Base-by-base conservation (phyloP, 164 flowering plant species). In the Tetrastigma voinierianum region DNA sequence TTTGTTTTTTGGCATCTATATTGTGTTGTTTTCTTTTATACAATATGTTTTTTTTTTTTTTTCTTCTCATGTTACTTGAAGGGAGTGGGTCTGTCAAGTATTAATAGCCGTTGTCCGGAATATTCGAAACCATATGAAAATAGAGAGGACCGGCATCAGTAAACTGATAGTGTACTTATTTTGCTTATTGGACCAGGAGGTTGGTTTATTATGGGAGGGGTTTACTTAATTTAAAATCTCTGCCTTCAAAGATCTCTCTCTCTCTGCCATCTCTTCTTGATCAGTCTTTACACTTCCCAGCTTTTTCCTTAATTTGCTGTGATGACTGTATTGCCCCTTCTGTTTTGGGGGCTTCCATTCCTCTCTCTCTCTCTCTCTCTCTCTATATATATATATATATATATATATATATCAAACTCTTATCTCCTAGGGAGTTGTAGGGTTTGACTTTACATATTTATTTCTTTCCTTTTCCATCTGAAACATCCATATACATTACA, bases 81-180 rank as follows among this genome's bases (percentile, higher is more conserved):
- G 67, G 60, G 66, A 52, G 72, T 70, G 79, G 59, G 75, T 64
- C 77, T 72, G 80, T 68, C 57, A 73, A 74, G 78, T 61, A 81
- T 78, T 85, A 77, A 83, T 79, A 81, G 79, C 84, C 89, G 82
- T 68, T 83, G 89, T 85, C 72, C 84, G 84, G 85, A 76, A 57
- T 59, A 64, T 70, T 76, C 65, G n/a, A 67, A 78, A 72, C 54
- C 47, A 60, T 11, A 23, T 24, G 15, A 59, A 62, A 61, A 65
- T 24, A 59, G 59, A 17, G 55, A n/a, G 40, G 40, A 32, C 40
- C 40, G 40, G 40, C 62, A 51, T 72, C 54, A 66, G 68, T 57
- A 59, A 77, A 67, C 53, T 49, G 44, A 45, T 46, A 1, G 11
- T 8, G 67, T 21, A 24, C 52, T 45, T 18, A 20, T 56, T 66